A percentile compares a stretch with the other conserved stretches of the same genome.
Evolutionary conservation across 257 asterid species (phyloP).

Genomic region (Anisodus tanguticus): DNA sequence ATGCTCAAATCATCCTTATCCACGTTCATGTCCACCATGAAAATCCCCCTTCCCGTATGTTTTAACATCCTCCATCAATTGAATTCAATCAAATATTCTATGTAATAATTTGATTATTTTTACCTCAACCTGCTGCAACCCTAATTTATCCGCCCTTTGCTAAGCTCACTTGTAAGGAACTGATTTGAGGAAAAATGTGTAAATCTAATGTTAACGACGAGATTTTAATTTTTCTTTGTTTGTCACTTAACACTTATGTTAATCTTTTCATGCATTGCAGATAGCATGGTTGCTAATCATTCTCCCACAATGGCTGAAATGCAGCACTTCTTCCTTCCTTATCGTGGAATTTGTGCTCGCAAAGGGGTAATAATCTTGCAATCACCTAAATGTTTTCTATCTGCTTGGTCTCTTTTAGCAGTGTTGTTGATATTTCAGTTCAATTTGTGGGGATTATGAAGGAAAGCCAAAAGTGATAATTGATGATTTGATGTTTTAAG

Average conservation of each 20-base stretch:
- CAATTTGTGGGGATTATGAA: constrained; percentile 8
- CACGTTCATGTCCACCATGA: constrained; percentile 59
- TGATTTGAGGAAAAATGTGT: constrained; percentile 13
- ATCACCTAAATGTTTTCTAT: neutral
- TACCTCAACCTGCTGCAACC: neutral
- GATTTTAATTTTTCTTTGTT: neutral
- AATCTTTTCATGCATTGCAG: constrained; percentile 5
- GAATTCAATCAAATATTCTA: neutral
- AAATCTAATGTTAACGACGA: neutral
- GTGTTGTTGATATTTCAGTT: neutral
- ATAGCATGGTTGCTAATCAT: constrained; percentile 25
- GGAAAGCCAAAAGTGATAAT: neutral
- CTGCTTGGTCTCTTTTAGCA: neutral
- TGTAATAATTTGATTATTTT: neutral
- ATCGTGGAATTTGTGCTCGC: constrained; percentile 80
- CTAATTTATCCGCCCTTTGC: neutral
- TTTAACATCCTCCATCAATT: neutral
- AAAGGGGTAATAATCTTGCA: constrained; percentile 63
- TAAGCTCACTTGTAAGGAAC: neutral
- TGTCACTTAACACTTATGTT: neutral
- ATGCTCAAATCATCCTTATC: constrained; percentile 53
- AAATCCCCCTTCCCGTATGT: constrained; percentile 49
- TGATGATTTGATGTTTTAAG: neutral
- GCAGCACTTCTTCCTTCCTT: constrained; percentile 77
- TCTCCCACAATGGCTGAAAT: constrained; percentile 60